phyloP scores from a whole-genome alignment of 345 rosid species.

The Citrus mangshanensis region DNA sequence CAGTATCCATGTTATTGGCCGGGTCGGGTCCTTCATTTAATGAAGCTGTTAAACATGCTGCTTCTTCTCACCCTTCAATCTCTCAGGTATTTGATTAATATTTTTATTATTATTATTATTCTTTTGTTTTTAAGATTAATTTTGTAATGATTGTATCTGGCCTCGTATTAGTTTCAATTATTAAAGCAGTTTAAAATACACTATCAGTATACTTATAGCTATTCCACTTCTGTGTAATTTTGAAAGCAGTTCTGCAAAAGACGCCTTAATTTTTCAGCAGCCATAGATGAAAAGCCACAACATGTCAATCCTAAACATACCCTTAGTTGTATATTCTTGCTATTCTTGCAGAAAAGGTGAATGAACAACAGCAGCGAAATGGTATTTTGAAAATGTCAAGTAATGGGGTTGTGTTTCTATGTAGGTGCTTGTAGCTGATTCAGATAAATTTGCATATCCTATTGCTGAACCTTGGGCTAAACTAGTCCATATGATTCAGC shows the following conservation, averaged over 20 bases:
- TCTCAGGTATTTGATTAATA: slow-evolving; percentile 46
- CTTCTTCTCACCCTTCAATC: slow-evolving; percentile 72
- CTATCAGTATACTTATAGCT: not conserved
- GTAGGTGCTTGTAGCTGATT: slow-evolving; percentile 92
- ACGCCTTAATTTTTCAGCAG: not conserved
- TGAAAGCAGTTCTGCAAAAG: not conserved
- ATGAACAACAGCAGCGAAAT: not conserved
- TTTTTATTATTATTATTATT: not conserved
- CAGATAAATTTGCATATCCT: slow-evolving; percentile 60
- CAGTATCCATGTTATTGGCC: slow-evolving; percentile 70
- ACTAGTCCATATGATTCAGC: slow-evolving; percentile 70
- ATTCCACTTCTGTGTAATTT: not conserved
- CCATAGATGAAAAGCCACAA: not conserved
- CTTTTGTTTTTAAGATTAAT: not conserved
- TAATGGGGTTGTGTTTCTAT: slow-evolving; percentile 9
- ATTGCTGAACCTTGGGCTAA: slow-evolving; percentile 93
- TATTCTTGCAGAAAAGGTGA: not conserved
- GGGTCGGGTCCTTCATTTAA: slow-evolving; percentile 81
- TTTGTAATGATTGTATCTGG: not conserved
- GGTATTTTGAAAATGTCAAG: not conserved
- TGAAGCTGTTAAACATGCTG: slow-evolving; percentile 70
- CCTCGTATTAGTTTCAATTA: not conserved
- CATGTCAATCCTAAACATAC: not conserved
- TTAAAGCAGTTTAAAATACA: not conserved
- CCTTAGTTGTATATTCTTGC: not conserved